These are phyloP conservation scores for Fusarium torulosum DNA, from an alignment of 2,329 filamentous ascomycete species.

Conservation along the genomic window DNA sequence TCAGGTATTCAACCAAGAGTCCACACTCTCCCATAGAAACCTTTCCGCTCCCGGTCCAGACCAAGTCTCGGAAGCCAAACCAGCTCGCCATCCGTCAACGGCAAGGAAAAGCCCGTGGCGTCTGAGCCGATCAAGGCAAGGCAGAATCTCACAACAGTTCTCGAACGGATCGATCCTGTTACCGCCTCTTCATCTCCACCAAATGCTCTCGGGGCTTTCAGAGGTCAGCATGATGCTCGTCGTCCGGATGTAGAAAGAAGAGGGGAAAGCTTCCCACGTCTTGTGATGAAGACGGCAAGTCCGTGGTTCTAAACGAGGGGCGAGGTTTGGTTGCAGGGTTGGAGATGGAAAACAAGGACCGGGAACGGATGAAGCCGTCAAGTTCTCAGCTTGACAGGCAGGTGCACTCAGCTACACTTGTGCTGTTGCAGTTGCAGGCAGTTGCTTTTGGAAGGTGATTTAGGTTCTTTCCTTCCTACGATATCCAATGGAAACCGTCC, in stretches of 20 bases:
- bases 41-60: not conserved
- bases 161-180: not conserved
- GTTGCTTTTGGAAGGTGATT: not conserved
- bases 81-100: not conserved
- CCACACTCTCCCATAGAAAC: not conserved
- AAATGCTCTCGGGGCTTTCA: constrained; percentile 1
- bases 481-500: constrained; percentile 12
- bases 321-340: constrained; percentile 9
- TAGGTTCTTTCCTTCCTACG: constrained; percentile 11
- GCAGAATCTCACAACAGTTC: not conserved
- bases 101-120: constrained; percentile 21
- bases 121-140: constrained; percentile 10
- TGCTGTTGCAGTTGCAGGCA: not conserved
- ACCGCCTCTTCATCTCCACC: constrained; percentile 18
- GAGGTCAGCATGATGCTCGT: not conserved
- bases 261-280: not conserved
- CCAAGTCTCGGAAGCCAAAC: not conserved
- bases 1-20: not conserved
- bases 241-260: constrained; percentile 28
- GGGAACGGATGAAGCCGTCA: not conserved
- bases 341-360: constrained; percentile 3
- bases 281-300: not conserved
- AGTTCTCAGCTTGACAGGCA: not conserved
- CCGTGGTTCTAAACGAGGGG: not conserved
- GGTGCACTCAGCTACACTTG: not conserved